Evolutionary conservation across 768 basidiomycete genomes (phyloP).

Genomic region (Gymnopilus dilepis): DNA sequence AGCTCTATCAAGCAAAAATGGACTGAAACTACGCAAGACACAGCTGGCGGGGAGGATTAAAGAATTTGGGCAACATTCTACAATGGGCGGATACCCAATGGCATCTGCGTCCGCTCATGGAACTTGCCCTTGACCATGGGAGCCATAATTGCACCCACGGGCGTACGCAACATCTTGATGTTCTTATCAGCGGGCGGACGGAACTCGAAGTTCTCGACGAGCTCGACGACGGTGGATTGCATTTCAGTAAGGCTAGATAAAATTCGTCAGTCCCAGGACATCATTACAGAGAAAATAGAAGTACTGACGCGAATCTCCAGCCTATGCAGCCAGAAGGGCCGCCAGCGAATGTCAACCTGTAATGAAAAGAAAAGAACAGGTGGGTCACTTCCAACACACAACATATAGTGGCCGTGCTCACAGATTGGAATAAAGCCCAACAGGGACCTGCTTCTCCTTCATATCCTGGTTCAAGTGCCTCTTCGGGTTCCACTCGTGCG

Average conservation of each 20-base stretch:
- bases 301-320: conserved; percentile 18
- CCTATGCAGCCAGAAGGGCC: conserved; percentile 20
- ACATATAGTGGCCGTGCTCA: not conserved
- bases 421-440: conserved; percentile 20
- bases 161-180: conserved; percentile 17
- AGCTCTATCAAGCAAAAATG: no score
- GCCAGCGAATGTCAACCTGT: conserved; percentile 15
- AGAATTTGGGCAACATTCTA: not conserved
- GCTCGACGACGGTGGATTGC: conserved; percentile 15
- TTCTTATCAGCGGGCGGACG: conserved; percentile 10
- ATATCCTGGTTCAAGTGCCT: conserved; percentile 17
- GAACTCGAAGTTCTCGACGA: conserved; percentile 19
- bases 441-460: conserved; percentile 17
- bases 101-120: conserved; percentile 17
- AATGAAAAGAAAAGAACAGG: not conserved
- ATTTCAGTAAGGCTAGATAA: conserved; percentile 12
- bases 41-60: no score
- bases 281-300: not conserved
- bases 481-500: conserved; percentile 10
- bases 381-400: not conserved
- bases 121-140: conserved; percentile 19
- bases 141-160: conserved; percentile 16
- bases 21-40: no score
- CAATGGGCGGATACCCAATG: conserved; percentile 14
- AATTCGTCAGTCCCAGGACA: not conserved